A percentile compares a stretch with the other conserved stretches of the same genome.
Evolutionary conservation across 148 eudicot genomes (phyloP).

Genomic region (Chenopodium suecicum): DNA sequence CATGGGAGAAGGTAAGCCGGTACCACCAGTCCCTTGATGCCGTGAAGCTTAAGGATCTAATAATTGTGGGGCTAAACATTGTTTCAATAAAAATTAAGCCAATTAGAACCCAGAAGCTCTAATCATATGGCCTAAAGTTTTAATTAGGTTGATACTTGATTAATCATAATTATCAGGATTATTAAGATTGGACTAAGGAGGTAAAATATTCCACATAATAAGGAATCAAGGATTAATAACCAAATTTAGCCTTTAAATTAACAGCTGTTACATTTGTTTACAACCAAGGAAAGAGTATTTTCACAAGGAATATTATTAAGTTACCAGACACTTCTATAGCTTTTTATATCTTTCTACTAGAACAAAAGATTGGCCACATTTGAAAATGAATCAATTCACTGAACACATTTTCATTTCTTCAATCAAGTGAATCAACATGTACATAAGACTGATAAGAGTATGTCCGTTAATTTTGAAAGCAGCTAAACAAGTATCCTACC

Average conservation of each 20-base stretch:
- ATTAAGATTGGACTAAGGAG: neutral
- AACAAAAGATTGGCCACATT: neutral
- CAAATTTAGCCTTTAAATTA: slow-evolving; percentile 3
- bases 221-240: neutral
- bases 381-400: neutral
- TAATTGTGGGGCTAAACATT: slow-evolving; percentile 23
- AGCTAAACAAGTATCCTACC: neutral
- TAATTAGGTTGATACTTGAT: neutral
- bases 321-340: no score
- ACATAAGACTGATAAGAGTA: neutral
- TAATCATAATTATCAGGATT: slow-evolving; percentile 15
- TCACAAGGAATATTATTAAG: neutral
- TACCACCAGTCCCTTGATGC: slow-evolving; percentile 57
- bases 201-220: neutral
- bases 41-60: slow-evolving; percentile 62
- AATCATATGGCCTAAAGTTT: neutral
- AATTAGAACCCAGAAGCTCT: neutral
- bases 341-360: no score
- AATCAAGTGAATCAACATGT: neutral
- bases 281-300: neutral
- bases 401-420: neutral
- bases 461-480: neutral
- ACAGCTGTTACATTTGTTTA: neutral
- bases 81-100: neutral
- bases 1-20: slow-evolving; percentile 43